Evolutionary conservation across 345 rosid genomes (phyloP).

Genomic region (Mercurialis annua): DNA sequence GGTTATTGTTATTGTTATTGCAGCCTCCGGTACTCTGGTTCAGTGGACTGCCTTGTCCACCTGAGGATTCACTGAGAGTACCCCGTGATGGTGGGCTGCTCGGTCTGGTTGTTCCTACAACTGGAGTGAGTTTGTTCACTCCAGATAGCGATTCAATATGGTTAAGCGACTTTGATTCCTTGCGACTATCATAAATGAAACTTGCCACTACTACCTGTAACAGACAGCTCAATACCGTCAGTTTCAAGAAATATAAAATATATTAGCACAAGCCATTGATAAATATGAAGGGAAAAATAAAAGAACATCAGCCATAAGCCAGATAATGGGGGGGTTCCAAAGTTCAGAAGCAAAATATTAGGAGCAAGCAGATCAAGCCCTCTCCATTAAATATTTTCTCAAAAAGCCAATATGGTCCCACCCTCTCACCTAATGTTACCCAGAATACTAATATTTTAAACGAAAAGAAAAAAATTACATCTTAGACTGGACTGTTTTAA

Average conservation of each 20-base stretch:
- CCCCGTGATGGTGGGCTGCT: slow-evolving; percentile 59
- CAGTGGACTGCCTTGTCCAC: slow-evolving; percentile 54
- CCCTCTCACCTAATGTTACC: not conserved
- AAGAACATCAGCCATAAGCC: not conserved
- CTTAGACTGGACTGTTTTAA: not conserved
- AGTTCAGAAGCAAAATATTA: not conserved
- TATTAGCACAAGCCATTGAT: not conserved
- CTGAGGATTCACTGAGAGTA: slow-evolving; percentile 56
- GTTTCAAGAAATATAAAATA: not conserved
- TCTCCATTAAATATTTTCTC: not conserved
- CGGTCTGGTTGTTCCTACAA: slow-evolving; percentile 20
- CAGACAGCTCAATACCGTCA: slow-evolving; percentile 5
- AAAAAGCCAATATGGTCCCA: not conserved
- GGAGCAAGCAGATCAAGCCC: not conserved
- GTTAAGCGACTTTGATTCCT: slow-evolving; percentile 40
- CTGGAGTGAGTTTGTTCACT: slow-evolving; percentile 15
- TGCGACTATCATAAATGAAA: slow-evolving; percentile 49
- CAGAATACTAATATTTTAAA: not conserved
- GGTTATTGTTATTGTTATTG: slow-evolving; percentile 40
- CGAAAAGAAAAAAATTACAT: no score
- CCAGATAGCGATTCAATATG: slow-evolving; percentile 35
- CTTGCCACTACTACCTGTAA: slow-evolving; percentile 65
- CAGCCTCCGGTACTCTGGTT: slow-evolving; percentile 52
- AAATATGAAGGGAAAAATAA: not conserved
- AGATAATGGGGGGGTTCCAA: not conserved